Conservation (phyloP, 306 rosid species). For the Leucaena leucocephala region DNA sequence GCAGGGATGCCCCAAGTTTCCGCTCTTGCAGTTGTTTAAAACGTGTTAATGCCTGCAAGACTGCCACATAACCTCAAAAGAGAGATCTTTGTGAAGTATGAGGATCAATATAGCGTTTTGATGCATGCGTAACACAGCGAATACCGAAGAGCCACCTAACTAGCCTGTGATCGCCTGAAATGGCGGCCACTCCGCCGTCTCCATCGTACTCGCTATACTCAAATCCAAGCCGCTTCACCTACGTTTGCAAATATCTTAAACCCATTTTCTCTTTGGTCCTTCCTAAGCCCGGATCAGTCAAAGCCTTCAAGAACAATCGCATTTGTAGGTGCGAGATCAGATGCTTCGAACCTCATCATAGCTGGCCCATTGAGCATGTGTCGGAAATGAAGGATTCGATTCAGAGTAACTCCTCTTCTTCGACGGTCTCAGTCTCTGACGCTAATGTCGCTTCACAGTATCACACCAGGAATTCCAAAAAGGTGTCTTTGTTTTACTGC, state of each 20-base stretch:
- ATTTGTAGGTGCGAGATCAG: slow-evolving; percentile 58
- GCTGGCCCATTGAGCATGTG: slow-evolving; percentile 50
- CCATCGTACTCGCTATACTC: slow-evolving; percentile 38
- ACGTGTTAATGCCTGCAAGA: not conserved
- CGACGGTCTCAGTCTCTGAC: slow-evolving; percentile 54
- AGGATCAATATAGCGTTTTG: not conserved
- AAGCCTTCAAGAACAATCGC: slow-evolving; percentile 32
- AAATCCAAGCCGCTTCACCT: slow-evolving; percentile 26
- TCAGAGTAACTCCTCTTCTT: slow-evolving; percentile 43
- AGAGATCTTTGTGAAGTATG: not conserved
- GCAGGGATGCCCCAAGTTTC: not conserved
- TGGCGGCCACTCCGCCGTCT: slow-evolving; percentile 66
- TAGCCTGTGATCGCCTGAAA: slow-evolving; percentile 47
- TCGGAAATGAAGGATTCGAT: slow-evolving; percentile 46
- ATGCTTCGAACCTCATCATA: slow-evolving; percentile 56
- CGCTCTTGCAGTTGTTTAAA: not conserved
- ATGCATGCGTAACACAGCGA: not conserved
- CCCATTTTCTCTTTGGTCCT: slow-evolving; percentile 34
- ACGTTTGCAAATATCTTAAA: slow-evolving; percentile 25
- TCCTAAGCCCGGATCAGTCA: slow-evolving; percentile 20
- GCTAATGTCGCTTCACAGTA: slow-evolving; percentile 43
- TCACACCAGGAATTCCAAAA: slow-evolving; percentile 52
- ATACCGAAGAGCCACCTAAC: not conserved
- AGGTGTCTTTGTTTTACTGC: slow-evolving; percentile 78
- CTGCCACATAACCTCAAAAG: not conserved